Evolutionary conservation across 129 eudicot genomes (phyloP).

Genomic region (Glebionis coronaria): DNA sequence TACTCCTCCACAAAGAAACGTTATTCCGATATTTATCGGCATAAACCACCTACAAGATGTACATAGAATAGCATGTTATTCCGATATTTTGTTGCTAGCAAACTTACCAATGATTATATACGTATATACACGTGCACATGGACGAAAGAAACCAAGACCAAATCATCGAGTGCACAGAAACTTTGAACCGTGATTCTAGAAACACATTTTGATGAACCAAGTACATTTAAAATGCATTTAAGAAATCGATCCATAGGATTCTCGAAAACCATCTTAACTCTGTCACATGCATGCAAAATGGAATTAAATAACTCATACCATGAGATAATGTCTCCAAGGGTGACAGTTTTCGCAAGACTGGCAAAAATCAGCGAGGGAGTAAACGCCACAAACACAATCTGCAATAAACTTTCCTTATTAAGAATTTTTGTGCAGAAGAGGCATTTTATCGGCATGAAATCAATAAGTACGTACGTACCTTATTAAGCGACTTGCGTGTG

Average conservation of each 20-base stretch:
- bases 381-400: constrained; percentile 78
- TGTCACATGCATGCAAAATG: constrained; percentile 9
- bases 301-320: constrained; percentile 40
- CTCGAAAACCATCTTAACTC: too few relatives aligned
- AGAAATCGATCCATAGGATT: too few relatives aligned
- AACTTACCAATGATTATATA: background rate
- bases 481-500: constrained; percentile 45
- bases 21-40: constrained; percentile 64
- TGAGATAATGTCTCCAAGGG: constrained; percentile 66
- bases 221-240: too few relatives aligned
- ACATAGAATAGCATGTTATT: background rate
- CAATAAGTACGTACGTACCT: constrained; percentile 22
- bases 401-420: background rate
- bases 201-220: too few relatives aligned
- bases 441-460: too few relatives aligned
- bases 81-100: too few relatives aligned
- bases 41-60: constrained; percentile 72
- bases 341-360: constrained; percentile 73
- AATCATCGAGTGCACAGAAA: too few relatives aligned
- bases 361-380: constrained; percentile 76
- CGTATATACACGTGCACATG: background rate
- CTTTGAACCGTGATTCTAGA: too few relatives aligned
- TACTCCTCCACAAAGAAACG: constrained; percentile 59
- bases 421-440: background rate
- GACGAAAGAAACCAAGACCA: too few relatives aligned